phyloP scores from a whole-genome alignment of 257 asterid genomes.

The Thymus mandschuricus region DNA sequence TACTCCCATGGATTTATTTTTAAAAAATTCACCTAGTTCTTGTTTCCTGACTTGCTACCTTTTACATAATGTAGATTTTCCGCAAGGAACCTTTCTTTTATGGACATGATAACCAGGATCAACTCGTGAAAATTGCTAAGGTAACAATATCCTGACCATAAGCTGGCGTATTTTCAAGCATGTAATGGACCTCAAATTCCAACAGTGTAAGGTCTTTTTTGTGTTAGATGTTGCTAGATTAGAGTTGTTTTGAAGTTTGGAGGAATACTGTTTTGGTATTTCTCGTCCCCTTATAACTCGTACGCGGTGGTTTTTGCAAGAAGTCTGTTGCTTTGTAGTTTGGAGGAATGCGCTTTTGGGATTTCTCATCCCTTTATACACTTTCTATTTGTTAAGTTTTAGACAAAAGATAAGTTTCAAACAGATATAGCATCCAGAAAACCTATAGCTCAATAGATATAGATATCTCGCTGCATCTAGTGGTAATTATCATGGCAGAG shows the following conservation, averaged over 20 bases:
- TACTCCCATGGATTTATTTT: conserved; percentile 1
- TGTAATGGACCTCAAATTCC: background rate
- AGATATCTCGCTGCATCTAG: background rate
- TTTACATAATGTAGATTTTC: conserved; percentile 60
- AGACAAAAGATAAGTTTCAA: background rate
- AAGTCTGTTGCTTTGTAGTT: background rate
- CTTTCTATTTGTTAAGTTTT: background rate
- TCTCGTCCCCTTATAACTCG: background rate
- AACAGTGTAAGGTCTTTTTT: background rate
- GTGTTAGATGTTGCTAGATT: background rate
- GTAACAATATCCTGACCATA: conserved; percentile 36
- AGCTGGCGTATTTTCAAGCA: background rate
- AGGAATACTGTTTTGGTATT: background rate
- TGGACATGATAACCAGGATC: conserved; percentile 98
- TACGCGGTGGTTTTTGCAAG: background rate
- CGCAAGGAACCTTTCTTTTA: conserved; percentile 99
- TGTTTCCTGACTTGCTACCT: conserved; percentile 3
- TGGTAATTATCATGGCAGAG: background rate
- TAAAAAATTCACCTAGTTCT: background rate
- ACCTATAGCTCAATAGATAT: background rate
- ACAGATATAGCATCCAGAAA: background rate
- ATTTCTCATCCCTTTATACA: background rate
- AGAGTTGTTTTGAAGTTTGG: background rate
- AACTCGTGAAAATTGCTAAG: conserved; percentile 96
- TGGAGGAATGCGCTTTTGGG: background rate